Evolutionary conservation across 2,329 filamentous ascomycete genomes (phyloP).

Genomic region (Beauveria scarabaeidicola): DNA sequence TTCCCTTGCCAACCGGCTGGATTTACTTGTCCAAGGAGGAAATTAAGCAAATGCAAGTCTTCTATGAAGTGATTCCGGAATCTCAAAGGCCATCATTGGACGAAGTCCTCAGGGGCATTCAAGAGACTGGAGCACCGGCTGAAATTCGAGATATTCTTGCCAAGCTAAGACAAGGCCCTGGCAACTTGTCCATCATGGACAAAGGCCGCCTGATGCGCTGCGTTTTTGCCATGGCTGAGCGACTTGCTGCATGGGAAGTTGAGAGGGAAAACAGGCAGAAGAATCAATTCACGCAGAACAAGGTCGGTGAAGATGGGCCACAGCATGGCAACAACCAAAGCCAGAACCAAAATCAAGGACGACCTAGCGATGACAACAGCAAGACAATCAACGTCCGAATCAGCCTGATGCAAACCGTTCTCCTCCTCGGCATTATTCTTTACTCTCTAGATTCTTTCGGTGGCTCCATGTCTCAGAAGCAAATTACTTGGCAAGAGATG

Average conservation of each 20-base stretch:
- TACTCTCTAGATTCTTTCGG: constrained; percentile 34
- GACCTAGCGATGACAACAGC: constrained; percentile 12
- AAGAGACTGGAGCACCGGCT: constrained; percentile 58
- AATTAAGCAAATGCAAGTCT: constrained; percentile 45
- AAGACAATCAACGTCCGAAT: constrained; percentile 27
- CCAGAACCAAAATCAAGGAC: constrained; percentile 16
- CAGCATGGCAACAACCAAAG: constrained; percentile 6
- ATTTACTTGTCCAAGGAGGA: constrained; percentile 38
- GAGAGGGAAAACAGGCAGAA: constrained; percentile 14
- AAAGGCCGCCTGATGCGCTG: constrained; percentile 30
- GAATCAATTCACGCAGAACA: constrained; percentile 18
- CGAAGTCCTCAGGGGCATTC: constrained; percentile 52
- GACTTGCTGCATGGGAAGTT: constrained; percentile 24
- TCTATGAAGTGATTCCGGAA: constrained; percentile 54
- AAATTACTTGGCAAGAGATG: constrained; percentile 98
- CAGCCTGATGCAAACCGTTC: constrained; percentile 27
- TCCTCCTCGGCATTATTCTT: constrained; percentile 45
- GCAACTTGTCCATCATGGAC: constrained; percentile 38
- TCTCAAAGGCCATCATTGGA: constrained; percentile 53
- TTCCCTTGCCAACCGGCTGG: constrained; percentile 37
- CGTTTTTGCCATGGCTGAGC: constrained; percentile 28
- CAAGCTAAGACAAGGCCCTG: constrained; percentile 46
- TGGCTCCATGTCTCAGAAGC: constrained; percentile 42
- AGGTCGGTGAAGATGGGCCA: constrained; percentile 7
- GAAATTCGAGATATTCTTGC: constrained; percentile 53